Percentiles rank a stretch among this genome's conserved stretches.
Conservation (phyloP, 768 basidiomycete genomes). For the Dioszegia crocea region DNA sequence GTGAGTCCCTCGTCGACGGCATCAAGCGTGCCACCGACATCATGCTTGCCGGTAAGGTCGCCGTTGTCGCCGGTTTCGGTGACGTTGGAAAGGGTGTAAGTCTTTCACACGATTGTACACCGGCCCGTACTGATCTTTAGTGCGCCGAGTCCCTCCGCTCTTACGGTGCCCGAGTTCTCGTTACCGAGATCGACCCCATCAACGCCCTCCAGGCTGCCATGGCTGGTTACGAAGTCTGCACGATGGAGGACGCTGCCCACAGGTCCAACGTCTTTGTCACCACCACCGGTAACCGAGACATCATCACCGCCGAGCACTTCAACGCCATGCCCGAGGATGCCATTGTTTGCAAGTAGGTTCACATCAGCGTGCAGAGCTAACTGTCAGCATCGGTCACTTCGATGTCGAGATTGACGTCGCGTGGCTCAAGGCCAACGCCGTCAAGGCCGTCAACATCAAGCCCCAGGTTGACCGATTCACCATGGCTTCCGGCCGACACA, state of each 20-base stretch:
- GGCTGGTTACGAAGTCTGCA: slow-evolving; percentile 98
- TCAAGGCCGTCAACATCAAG: slow-evolving; percentile 80
- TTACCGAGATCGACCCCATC: slow-evolving; percentile 99
- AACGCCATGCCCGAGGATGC: slow-evolving; percentile 93
- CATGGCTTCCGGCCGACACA: slow-evolving; percentile 83
- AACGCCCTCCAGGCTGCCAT: slow-evolving; percentile 99
- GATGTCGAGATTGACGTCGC: slow-evolving; percentile 81
- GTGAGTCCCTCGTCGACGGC: slow-evolving; percentile 98
- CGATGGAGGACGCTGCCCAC: slow-evolving; percentile 94
- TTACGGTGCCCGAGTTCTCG: slow-evolving; percentile 92
- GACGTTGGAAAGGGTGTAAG: slow-evolving; percentile 98
- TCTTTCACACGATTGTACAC: slow-evolving; percentile 24
- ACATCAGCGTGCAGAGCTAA: slow-evolving; percentile 5
- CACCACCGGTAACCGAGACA: slow-evolving; percentile 97
- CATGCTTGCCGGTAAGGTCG: slow-evolving; percentile 99
- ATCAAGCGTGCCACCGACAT: slow-evolving; percentile 99
- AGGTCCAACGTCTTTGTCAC: slow-evolving; percentile 91
- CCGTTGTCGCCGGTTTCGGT: slow-evolving; percentile 96
- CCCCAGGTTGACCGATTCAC: slow-evolving; percentile 98
- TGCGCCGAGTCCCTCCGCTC: slow-evolving; percentile 94
- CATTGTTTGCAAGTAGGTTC: slow-evolving; percentile 87
- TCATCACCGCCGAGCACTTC: slow-evolving; percentile 90
- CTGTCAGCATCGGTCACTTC: slow-evolving; percentile 53
- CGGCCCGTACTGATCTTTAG: slow-evolving; percentile 51
- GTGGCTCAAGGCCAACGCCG: slow-evolving; percentile 93